Evolutionary conservation across 345 rosid species (phyloP).

Genomic region (Fremontodendron californicum): DNA sequence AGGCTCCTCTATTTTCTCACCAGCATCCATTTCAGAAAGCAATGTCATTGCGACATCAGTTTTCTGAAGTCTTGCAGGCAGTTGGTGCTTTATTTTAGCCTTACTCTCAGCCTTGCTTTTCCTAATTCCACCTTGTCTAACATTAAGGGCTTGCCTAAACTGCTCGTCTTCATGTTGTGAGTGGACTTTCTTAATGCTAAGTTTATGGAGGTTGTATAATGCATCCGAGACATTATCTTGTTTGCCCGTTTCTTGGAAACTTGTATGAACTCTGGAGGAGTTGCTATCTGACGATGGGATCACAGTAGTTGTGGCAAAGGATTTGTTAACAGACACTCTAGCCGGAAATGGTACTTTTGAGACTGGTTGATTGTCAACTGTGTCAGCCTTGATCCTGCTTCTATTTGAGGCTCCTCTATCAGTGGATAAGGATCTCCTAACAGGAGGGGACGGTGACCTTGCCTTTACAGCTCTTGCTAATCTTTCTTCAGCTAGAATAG

Average conservation of each 20-base stretch:
- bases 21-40: constrained; percentile 39
- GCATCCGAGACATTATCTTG: constrained; percentile 47
- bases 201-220: constrained; percentile 50
- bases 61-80: constrained; percentile 50
- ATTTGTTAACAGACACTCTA: constrained; percentile 63
- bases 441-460: constrained; percentile 77
- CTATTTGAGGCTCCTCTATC: constrained; percentile 66
- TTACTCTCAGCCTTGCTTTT: constrained; percentile 62
- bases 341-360: constrained; percentile 78
- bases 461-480: constrained; percentile 33
- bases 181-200: constrained; percentile 44
- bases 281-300: constrained; percentile 43
- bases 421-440: constrained; percentile 70
- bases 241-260: constrained; percentile 32
- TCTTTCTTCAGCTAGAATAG: constrained; percentile 49
- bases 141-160: constrained; percentile 63
- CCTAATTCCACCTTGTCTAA: constrained; percentile 73
- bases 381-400: constrained; percentile 55
- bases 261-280: constrained; percentile 25
- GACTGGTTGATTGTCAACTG: constrained; percentile 48
- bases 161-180: constrained; percentile 79
- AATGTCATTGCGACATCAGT: constrained; percentile 45
- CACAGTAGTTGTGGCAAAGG: constrained; percentile 39
- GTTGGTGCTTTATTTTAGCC: constrained; percentile 58
- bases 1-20: constrained; percentile 55